These are phyloP conservation scores for Scheffersomyces segobiensis DNA, from an alignment of 1,139 yeast genomes.

Conservation along the genomic window DNA sequence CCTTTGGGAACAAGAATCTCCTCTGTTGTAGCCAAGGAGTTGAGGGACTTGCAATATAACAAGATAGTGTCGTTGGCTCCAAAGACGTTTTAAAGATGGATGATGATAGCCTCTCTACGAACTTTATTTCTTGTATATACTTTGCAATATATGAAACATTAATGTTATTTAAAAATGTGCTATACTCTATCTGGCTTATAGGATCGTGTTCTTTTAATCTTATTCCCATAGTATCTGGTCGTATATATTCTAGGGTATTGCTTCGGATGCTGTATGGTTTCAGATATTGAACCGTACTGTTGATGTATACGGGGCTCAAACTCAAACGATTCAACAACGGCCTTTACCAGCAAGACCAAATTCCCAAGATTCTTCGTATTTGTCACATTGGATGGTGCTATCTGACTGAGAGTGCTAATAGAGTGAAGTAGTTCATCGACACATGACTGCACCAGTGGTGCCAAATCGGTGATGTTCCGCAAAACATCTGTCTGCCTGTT, in stretches of 20 bases:
- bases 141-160: constrained; percentile 2
- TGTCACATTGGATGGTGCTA: not conserved
- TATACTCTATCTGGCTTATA: not conserved
- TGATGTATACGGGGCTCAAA: not conserved
- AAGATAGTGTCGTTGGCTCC: constrained; percentile 93
- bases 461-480: not conserved
- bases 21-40: constrained; percentile 89
- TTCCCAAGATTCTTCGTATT: not conserved
- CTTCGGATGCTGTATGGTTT: not conserved
- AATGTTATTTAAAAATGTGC: constrained; percentile 1
- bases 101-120: not conserved
- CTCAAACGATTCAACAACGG: not conserved
- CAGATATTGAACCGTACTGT: not conserved
- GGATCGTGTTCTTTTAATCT: not conserved
- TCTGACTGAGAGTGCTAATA: not conserved
- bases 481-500: not conserved
- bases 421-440: not conserved
- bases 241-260: not conserved
- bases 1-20: constrained; percentile 94
- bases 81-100: constrained; percentile 56
- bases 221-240: too few species aligned
- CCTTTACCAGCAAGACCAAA: not conserved
- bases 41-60: constrained; percentile 78
- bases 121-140: constrained; percentile 3
- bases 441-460: not conserved